A percentile compares a stretch with the other conserved stretches of the same genome.
These are phyloP conservation scores for Thalia dealbata DNA, from an alignment of 176 grass and related monocot genomes.

Conservation along the genomic window DNA sequence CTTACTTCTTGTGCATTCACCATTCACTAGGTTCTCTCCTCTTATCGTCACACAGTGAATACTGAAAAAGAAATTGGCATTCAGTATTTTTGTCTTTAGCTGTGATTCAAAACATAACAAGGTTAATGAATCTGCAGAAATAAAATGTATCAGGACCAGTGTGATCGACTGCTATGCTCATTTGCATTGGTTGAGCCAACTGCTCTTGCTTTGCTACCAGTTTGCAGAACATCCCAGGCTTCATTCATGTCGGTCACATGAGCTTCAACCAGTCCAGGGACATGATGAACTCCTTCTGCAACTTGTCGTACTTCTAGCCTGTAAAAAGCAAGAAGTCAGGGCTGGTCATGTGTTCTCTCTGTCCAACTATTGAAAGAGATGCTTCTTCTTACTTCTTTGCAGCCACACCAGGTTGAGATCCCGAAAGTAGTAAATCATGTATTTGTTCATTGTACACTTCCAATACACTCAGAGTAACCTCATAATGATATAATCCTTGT, in stretches of 20 bases:
- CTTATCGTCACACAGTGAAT: constrained; percentile 95
- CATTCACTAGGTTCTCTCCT: constrained; percentile 81
- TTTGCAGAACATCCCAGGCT: constrained; percentile 85
- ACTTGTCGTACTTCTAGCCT: constrained; percentile 87
- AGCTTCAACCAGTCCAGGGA: constrained; percentile 87
- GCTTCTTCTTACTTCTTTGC: constrained; percentile 51
- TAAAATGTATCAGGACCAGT: constrained; percentile 40
- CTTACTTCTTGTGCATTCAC: constrained; percentile 71
- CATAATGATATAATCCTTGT: constrained; percentile 46
- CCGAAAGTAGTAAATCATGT: constrained; percentile 71
- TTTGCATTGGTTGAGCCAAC: constrained; percentile 91
- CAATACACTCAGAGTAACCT: constrained; percentile 72
- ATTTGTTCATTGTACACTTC: constrained; percentile 98
- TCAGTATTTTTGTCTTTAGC: neutral
- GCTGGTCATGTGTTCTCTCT: neutral
- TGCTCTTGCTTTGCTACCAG: constrained; percentile 78
- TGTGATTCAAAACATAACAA: neutral
- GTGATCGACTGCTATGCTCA: constrained; percentile 91
- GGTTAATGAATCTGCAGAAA: neutral
- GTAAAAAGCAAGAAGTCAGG: neutral
- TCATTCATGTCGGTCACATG: constrained; percentile 56
- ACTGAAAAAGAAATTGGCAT: constrained; percentile 26
- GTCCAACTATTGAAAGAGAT: neutral
- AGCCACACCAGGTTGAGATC: constrained; percentile 35
- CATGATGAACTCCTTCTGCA: constrained; percentile 86